Conservation (phyloP, 768 basidiomycete genomes). For the Antrodiella citrinella region DNA sequence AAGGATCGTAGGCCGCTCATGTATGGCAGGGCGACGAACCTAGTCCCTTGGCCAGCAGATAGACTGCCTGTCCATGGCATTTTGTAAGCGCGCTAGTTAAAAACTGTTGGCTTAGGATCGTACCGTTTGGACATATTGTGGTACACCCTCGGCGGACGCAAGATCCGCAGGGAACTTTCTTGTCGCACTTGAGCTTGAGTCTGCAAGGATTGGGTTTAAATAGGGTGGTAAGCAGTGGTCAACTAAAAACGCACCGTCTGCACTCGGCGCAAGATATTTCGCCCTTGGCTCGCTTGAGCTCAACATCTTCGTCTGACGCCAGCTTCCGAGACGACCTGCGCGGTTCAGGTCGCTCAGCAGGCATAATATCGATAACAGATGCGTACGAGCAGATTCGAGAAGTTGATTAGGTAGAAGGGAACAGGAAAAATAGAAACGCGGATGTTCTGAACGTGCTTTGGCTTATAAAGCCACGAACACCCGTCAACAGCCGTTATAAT, state of each 20-base stretch:
- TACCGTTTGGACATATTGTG: constrained; percentile 33
- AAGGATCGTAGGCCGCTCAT: not conserved
- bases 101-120: too few relatives aligned
- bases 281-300: constrained; percentile 66
- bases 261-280: constrained; percentile 77
- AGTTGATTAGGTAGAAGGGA: not conserved
- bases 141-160: constrained; percentile 56
- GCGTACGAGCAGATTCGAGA: not conserved
- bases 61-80: constrained; percentile 63
- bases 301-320: constrained; percentile 39
- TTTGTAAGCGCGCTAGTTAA: too few relatives aligned
- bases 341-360: constrained; percentile 13
- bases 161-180: constrained; percentile 72
- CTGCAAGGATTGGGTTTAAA: constrained; percentile 25
- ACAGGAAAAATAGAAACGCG: not conserved
- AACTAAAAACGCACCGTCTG: constrained; percentile 47
- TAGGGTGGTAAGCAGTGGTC: constrained; percentile 38
- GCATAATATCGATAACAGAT: constrained; percentile 12
- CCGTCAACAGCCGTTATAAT: too few relatives aligned
- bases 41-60: constrained; percentile 71
- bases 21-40: constrained; percentile 29
- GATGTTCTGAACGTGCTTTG: not conserved
- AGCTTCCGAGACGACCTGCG: constrained; percentile 16
- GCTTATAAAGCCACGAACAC: not conserved
- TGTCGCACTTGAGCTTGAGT: constrained; percentile 79